Conservation (phyloP, 768 basidiomycete species). For the Neoboletus magnificus region DNA sequence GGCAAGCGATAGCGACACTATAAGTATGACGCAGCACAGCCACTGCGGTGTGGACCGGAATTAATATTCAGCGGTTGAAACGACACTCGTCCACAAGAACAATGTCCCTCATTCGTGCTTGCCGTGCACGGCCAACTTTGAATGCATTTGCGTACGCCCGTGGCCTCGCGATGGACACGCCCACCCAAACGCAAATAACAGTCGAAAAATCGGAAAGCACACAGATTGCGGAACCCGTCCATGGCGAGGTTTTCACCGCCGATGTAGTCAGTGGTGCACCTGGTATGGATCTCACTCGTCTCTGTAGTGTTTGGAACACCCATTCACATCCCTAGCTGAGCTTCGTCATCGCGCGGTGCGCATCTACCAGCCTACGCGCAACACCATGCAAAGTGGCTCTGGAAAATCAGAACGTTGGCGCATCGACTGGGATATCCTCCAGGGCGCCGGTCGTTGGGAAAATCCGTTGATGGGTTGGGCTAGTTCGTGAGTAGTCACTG, state of each 20-base stretch:
- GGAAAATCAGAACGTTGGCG: constrained; percentile 87
- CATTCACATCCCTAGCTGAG: constrained; percentile 49
- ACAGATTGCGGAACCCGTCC: constrained; percentile 44
- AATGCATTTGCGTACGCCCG: constrained; percentile 14
- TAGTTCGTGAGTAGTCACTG: constrained; percentile 67
- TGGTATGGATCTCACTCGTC: constrained; percentile 41
- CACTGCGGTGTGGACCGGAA: constrained; percentile 15
- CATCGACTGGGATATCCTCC: constrained; percentile 91
- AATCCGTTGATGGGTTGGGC: constrained; percentile 98
- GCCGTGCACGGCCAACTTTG: constrained; percentile 29
- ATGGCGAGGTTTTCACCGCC: constrained; percentile 65
- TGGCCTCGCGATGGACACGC: constrained; percentile 18
- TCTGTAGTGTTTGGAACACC: neutral
- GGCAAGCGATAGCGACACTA: too few species aligned
- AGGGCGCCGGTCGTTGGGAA: constrained; percentile 92
- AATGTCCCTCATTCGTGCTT: constrained; percentile 59
- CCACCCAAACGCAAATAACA: constrained; percentile 21
- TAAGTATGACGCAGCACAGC: constrained; percentile 13
- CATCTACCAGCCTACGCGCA: constrained; percentile 89
- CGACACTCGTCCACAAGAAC: neutral
- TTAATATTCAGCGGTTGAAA: neutral
- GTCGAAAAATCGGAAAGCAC: constrained; percentile 25
- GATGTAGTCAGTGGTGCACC: constrained; percentile 87
- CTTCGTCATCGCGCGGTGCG: constrained; percentile 84
- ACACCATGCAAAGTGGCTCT: constrained; percentile 92